A percentile compares a stretch with the other conserved stretches of the same genome.
Evolutionary conservation across 2,329 filamentous ascomycete genomes (phyloP).

Genomic region (Polychaeton citri): DNA sequence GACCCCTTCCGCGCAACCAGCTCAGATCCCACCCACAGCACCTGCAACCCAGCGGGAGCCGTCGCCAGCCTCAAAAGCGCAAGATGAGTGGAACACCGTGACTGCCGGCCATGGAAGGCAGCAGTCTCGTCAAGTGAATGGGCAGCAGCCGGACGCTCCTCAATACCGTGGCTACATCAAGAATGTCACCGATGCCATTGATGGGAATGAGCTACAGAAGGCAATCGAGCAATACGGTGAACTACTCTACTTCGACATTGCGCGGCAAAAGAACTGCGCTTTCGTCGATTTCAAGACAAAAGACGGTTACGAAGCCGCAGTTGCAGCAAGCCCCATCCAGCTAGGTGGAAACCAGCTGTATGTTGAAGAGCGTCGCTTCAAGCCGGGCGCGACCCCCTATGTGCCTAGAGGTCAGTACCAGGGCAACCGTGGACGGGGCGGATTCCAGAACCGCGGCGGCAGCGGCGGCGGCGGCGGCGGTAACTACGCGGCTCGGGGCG

Average conservation of each 20-base stretch:
- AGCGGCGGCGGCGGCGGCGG: conserved; percentile 59
- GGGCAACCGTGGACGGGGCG: conserved; percentile 42
- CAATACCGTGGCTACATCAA: conserved; percentile 85
- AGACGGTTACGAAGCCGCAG: conserved; percentile 71
- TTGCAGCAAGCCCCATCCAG: conserved; percentile 71
- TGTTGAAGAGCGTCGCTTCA: conserved; percentile 75
- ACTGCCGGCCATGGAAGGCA: conserved; percentile 67
- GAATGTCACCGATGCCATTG: conserved; percentile 83
- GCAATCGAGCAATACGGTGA: conserved; percentile 58
- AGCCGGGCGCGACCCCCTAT: conserved; percentile 24
- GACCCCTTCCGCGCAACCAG: conserved; percentile 11
- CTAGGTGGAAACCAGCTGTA: conserved; percentile 71
- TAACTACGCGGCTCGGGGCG: conserved; percentile 32
- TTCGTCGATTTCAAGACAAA: conserved; percentile 84
- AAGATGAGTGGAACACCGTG: conserved; percentile 80
- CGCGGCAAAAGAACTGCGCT: conserved; percentile 71
- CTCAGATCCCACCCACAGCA: conserved; percentile 17
- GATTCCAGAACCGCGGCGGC: conserved; percentile 32
- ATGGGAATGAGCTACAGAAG: conserved; percentile 56
- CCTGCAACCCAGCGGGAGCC: conserved; percentile 22
- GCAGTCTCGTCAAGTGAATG: conserved; percentile 48
- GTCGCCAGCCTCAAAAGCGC: conserved; percentile 32
- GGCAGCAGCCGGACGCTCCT: conserved; percentile 60
- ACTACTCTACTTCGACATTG: conserved; percentile 50
- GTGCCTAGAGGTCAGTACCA: conserved; percentile 25